Evolutionary conservation across 805 yeast genomes (phyloP).

Genomic region (Schwanniomyces polymorphus): DNA sequence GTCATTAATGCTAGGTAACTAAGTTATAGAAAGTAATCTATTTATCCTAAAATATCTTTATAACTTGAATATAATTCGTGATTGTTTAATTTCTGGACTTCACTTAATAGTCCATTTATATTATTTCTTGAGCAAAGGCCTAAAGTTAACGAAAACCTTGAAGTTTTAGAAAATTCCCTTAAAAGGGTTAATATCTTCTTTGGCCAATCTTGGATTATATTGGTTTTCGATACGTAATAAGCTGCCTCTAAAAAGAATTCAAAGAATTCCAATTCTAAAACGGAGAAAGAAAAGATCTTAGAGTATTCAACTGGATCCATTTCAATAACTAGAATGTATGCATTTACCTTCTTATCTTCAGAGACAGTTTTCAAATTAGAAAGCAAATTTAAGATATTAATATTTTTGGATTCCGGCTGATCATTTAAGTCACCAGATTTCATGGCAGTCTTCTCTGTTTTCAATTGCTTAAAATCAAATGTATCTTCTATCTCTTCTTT

Average conservation of each 20-base stretch:
- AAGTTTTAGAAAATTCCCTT: conserved; percentile 26
- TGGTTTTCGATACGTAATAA: conserved; percentile 11
- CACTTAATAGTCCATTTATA: conserved; percentile 8
- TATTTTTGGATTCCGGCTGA: conserved; percentile 11
- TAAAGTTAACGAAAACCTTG: conserved; percentile 35
- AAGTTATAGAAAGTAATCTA: too few species aligned
- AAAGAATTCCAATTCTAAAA: conserved; percentile 51
- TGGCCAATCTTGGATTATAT: conserved; percentile 12
- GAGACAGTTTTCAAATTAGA: conserved; percentile 26
- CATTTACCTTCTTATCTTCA: conserved; percentile 19
- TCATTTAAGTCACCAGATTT: background rate
- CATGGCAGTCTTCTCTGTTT: background rate
- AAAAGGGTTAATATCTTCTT: conserved; percentile 19
- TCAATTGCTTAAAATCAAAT: conserved; percentile 9
- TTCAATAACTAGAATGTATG: conserved; percentile 37
- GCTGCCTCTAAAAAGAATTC: conserved; percentile 49
- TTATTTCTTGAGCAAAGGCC: conserved; percentile 23
- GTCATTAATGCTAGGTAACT: too few species aligned
- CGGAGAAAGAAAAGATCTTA: conserved; percentile 38
- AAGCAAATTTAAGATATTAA: conserved; percentile 26
- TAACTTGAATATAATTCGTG: background rate
- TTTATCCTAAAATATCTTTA: background rate
- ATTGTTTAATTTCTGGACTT: background rate
- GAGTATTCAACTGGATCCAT: conserved; percentile 22
- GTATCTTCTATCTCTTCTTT: conserved; percentile 11